Evolutionary conservation across 805 yeast genomes (phyloP).

Genomic region (Brettanomyces sp.): DNA sequence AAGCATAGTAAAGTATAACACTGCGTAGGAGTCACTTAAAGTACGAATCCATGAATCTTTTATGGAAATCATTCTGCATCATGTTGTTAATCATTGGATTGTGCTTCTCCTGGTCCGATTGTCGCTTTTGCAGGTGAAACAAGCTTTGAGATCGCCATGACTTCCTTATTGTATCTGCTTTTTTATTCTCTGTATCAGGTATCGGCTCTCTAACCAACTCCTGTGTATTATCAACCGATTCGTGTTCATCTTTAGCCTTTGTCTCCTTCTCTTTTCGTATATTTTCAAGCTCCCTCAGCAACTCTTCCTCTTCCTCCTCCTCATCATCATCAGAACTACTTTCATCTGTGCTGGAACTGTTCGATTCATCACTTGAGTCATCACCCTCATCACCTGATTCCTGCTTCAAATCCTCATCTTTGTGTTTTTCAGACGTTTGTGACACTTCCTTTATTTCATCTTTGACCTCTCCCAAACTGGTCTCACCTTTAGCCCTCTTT

Average conservation of each 20-base stretch:
- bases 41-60: slow-evolving; percentile 31
- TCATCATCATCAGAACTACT: slow-evolving; percentile 24
- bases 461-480: not conserved
- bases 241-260: slow-evolving; percentile 8
- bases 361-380: slow-evolving; percentile 11
- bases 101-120: not conserved
- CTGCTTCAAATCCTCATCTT: slow-evolving; percentile 37
- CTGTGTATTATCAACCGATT: slow-evolving; percentile 2
- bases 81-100: slow-evolving; percentile 19
- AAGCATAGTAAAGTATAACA: too few relatives aligned
- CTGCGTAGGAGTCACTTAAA: slow-evolving; percentile 17
- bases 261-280: slow-evolving; percentile 20
- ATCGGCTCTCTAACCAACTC: not conserved
- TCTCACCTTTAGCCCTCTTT: slow-evolving; percentile 28
- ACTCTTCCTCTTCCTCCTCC: slow-evolving; percentile 47
- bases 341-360: slow-evolving; percentile 5
- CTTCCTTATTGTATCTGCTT: slow-evolving; percentile 7
- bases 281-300: slow-evolving; percentile 30
- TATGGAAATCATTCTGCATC: slow-evolving; percentile 32
- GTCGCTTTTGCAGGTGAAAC: slow-evolving; percentile 15
- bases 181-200: not conserved
- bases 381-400: slow-evolving; percentile 19
- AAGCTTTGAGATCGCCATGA: slow-evolving; percentile 30
- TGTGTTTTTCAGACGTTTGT: slow-evolving; percentile 27
- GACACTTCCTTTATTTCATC: not conserved